Evolutionary conservation across 2,329 filamentous ascomycete genomes (phyloP), one percentile per base, ranked within the genome.

Genomic region (Saccharata proteae): DNA sequence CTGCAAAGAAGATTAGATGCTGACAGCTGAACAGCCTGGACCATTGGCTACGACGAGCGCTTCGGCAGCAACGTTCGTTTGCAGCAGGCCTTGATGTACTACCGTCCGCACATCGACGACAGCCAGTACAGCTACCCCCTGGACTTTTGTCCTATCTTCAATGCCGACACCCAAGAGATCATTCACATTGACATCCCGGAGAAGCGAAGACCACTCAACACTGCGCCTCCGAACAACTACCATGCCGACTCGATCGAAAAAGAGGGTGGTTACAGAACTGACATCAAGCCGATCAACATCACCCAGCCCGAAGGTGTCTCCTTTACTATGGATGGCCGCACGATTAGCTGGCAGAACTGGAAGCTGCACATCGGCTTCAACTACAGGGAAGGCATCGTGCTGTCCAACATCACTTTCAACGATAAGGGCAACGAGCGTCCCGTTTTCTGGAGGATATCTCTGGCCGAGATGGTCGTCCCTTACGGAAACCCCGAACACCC

Each of bases 11-110:
- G n/a, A n/a, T 16, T 4, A 9, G 6, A 3, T 25, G 26, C 42
- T 47, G 17, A 52, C 15, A 12, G 9, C 25, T 30, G 20, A 29
- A 7, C 38, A 75, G 71, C 83, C 8, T 94, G 86, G 86, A 93
- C 86, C 1, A 93, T 94, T 55, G 86, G 86, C 29, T 93, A 84
- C 51, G 86, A 94, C 46, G 82, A 92, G 60, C 77, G 86, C 26
- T 90, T 85, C 46, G 86, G 85, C 39, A 88, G 62, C 51, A 65
- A 65, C 25, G 66, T 83, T 25, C 76, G 86, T 33, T 71, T 93
- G 4, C 86, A 94, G 58, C 86, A 94, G 59, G 86, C 84, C 2
- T 64, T 94, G 33, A 93, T 93, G 84, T 94, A 94, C 65, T 94
- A 92, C 57, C 76, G 86, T 11, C 85, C 85, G 3, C 68, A 88